A percentile compares a stretch with the other conserved stretches of the same genome.
These are phyloP conservation scores for Desmodesmus armatus DNA, from an alignment of 139 green algal genomes.

Conservation along the genomic window DNA sequence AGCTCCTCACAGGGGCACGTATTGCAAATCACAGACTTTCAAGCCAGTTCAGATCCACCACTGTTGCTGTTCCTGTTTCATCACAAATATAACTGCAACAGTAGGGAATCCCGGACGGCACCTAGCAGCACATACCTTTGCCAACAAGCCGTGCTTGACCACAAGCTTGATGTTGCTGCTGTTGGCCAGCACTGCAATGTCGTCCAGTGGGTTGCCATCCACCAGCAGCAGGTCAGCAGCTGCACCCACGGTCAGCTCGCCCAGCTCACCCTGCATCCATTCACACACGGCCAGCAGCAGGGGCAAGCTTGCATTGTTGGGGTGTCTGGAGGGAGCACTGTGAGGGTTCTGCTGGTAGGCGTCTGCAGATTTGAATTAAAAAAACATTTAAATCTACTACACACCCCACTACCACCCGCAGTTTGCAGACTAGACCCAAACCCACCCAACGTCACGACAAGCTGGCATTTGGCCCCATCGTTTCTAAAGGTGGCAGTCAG, in stretches of 20 bases:
- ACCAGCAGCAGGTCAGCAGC: slow-evolving; percentile 43
- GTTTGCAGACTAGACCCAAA: too few relatives aligned
- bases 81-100: too few relatives aligned
- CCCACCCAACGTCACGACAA: too few relatives aligned
- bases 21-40: neutral
- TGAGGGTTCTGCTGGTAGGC: too few relatives aligned
- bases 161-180: slow-evolving; percentile 19
- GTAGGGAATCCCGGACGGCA: too few relatives aligned
- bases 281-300: neutral
- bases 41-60: neutral
- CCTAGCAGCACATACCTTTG: slow-evolving; percentile 27
- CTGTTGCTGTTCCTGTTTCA: neutral
- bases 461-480: too few relatives aligned
- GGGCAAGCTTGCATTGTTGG: too few relatives aligned
- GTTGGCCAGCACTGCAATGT: slow-evolving; percentile 19
- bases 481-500: too few relatives aligned
- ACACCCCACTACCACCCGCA: too few relatives aligned
- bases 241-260: slow-evolving; percentile 5
- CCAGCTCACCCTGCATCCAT: slow-evolving; percentile 34
- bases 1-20: neutral
- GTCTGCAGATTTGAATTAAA: too few relatives aligned
- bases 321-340: too few relatives aligned
- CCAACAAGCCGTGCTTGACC: slow-evolving; percentile 52
- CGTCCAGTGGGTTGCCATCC: slow-evolving; percentile 25
- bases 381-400: too few relatives aligned